Percentiles rank a stretch among this genome's conserved stretches.
phyloP scores from a whole-genome alignment of 1,284 basidiomycete species.

The Cutaneotrichosporon cutaneum region DNA sequence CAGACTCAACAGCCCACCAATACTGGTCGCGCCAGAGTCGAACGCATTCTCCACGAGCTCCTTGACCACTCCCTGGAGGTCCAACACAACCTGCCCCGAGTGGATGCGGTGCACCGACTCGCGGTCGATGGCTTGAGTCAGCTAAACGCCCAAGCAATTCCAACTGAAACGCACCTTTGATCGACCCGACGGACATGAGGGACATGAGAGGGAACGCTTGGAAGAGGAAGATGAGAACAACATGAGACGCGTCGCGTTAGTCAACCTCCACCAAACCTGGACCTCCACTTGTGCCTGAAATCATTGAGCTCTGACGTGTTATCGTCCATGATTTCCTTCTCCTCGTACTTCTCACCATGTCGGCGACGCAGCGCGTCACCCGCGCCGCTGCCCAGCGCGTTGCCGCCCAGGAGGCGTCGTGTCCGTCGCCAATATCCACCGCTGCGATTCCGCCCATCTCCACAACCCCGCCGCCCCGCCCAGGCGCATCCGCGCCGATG shows the following conservation, averaged over 20 bases:
- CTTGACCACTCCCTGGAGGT: conserved; percentile 90
- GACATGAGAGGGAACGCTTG: background rate
- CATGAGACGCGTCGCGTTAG: conserved; percentile 15
- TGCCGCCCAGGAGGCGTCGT: background rate
- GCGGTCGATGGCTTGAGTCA: conserved; percentile 64
- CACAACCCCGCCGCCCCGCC: background rate
- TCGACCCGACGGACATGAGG: conserved; percentile 5
- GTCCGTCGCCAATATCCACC: background rate
- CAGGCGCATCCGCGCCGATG: background rate
- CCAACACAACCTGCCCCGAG: conserved; percentile 91
- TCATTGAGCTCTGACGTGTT: background rate
- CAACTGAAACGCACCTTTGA: conserved; percentile 8
- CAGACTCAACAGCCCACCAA: conserved; percentile 63
- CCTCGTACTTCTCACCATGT: background rate
- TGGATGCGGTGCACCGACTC: conserved; percentile 79
- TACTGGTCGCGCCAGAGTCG: conserved; percentile 82
- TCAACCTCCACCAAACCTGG: conserved; percentile 1
- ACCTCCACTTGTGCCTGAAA: conserved; percentile 20
- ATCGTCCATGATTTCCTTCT: background rate
- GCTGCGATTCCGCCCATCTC: background rate
- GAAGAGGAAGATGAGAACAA: background rate
- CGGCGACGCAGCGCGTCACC: conserved; percentile 1
- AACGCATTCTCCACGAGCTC: conserved; percentile 96
- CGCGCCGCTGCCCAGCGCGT: background rate
- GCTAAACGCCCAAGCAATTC: background rate